These are phyloP conservation scores for Hymenoscyphus repandus DNA, from an alignment of 2,329 filamentous ascomycete species.

Conservation along the genomic window DNA sequence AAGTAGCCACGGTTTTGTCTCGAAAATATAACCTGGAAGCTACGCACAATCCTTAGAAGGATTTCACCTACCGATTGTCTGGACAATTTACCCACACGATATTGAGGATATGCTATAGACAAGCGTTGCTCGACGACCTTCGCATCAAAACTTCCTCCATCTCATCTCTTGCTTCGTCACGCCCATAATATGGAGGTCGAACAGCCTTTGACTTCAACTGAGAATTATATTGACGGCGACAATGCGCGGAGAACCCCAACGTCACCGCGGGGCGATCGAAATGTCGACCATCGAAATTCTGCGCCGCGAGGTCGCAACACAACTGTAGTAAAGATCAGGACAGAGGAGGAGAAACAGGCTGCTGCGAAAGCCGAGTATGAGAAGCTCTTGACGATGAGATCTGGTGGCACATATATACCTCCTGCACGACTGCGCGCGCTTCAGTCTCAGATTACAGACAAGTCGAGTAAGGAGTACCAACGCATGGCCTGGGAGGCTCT, in stretches of 20 bases:
- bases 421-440: conserved; percentile 84
- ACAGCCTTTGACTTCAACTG: conserved; percentile 4
- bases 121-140: too few relatives aligned
- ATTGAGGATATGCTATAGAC: too few relatives aligned
- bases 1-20: too few relatives aligned
- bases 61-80: too few relatives aligned
- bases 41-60: too few relatives aligned
- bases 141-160: too few relatives aligned
- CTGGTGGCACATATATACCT: conserved; percentile 93
- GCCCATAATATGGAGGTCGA: conserved; percentile 6
- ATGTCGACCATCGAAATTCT: conserved; percentile 13
- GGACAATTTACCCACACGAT: too few relatives aligned
- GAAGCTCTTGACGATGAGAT: conserved; percentile 86
- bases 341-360: conserved; percentile 80
- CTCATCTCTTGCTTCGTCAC: too few relatives aligned
- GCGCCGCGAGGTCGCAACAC: conserved; percentile 15
- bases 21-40: too few relatives aligned
- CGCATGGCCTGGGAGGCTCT: conserved; percentile 98
- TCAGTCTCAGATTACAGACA: conserved; percentile 95
- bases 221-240: conserved; percentile 10
- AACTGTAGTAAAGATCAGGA: conserved; percentile 34
- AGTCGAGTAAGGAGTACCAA: conserved; percentile 93
- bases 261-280: conserved; percentile 26
- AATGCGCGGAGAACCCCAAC: conserved; percentile 11
- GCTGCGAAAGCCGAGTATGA: conserved; percentile 90